Evolutionary conservation across 1,284 basidiomycete species (phyloP), one percentile per base, ranked within the genome.

Genomic region (Pterulicium gracile): DNA sequence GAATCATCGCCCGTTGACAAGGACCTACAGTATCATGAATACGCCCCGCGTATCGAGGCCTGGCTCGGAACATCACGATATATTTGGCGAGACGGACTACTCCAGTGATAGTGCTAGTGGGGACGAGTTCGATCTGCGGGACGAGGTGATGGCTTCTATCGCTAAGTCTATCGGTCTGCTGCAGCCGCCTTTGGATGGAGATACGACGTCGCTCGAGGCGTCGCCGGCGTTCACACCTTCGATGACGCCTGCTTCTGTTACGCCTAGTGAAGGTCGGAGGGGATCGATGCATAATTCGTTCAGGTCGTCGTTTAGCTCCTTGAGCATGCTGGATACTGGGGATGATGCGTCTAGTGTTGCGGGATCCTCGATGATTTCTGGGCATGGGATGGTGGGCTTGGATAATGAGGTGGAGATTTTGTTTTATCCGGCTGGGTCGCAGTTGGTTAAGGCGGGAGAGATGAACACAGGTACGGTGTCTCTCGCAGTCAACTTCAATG

Each of bases 331-430:
- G 27, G 90, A 95, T 54, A 62, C 76, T 7, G 76, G 73, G 7
- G 79, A 83, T 52, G 85, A 86, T 56, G 59, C 61, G 4, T 86
- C 84, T 2, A 85, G 75, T 50, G 66, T 77, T 48, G 81, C 87
- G 1, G 79, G 77, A 36, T 72, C 71, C 24, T 81, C 84, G 1
- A 70, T 74, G 2, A 67, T 75, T 32, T 61, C 65, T 12, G 75
- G 74, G 24, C 77, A 77, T 44, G 74, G 79, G 53, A 72, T 85
- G 68, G 75, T 76, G 61, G 75, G 92, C 55, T 68, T 98, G 23
- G 93, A 97, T 56, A 96, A 96, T 51, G 90, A 96, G 58, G 88
- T 98, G 1, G 95, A 98, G 61, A 94, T 99, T 48, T 64, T 96
- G 39, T 97, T 87, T 63, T 98, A 90, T 67, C 75, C 88, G 23